Evolutionary conservation across 139 green algal species (phyloP).

Genomic region (Asterochloris erici): DNA sequence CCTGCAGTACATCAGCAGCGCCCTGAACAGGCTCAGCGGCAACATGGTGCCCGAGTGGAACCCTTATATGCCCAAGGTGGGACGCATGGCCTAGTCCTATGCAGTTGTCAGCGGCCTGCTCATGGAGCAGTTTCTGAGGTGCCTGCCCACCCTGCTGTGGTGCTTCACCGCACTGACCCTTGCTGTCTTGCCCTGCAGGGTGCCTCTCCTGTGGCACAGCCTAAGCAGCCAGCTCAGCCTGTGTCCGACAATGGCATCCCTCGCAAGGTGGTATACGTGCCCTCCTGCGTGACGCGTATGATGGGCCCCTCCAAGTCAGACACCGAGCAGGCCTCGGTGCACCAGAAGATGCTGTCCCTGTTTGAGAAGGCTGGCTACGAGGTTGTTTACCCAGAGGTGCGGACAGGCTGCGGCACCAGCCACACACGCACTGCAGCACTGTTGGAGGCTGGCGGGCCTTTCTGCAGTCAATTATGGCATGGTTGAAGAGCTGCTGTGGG

Average conservation of each 20-base stretch:
- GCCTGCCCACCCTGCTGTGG: too few relatives aligned
- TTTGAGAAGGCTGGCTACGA: conserved; percentile 79
- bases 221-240: not conserved
- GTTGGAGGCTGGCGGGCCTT: too few relatives aligned
- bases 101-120: not conserved
- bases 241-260: conserved; percentile 21
- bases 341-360: conserved; percentile 89
- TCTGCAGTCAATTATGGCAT: too few relatives aligned
- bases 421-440: too few relatives aligned
- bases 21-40: conserved; percentile 69
- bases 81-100: conserved; percentile 14
- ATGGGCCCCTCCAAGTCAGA: conserved; percentile 85
- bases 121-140: not conserved
- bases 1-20: conserved; percentile 60
- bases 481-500: too few relatives aligned
- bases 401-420: not conserved
- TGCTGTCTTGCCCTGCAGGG: conserved; percentile 20
- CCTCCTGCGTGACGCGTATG: conserved; percentile 91
- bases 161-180: too few relatives aligned
- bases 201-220: conserved; percentile 18
- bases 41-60: conserved; percentile 90
- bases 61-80: conserved; percentile 90
- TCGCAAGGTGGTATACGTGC: conserved; percentile 87
- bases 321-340: conserved; percentile 66
- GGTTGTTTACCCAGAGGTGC: conserved; percentile 84